Conservation (phyloP, 106 monocot species). For the Dactylorhiza incarnata region DNA sequence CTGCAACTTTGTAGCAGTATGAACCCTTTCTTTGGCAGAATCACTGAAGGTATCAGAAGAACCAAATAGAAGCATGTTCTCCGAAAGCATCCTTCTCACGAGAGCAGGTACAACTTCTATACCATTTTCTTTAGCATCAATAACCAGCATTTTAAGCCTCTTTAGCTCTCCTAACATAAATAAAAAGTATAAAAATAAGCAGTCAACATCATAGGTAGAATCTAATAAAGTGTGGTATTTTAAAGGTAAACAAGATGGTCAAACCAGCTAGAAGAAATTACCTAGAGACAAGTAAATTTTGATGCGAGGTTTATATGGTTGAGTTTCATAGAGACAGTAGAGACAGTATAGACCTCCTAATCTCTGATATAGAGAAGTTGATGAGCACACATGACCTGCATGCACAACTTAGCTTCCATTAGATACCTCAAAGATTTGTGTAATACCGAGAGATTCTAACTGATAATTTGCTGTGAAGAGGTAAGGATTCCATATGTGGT, state of each 20-base stretch:
- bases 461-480: background rate
- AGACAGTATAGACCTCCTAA: conserved; percentile 93
- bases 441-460: background rate
- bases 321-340: conserved; percentile 80
- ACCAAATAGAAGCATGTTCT: conserved; percentile 71
- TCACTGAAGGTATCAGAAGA: conserved; percentile 44
- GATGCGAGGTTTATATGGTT: conserved; percentile 77
- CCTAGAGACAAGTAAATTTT: conserved; percentile 88
- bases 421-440: background rate
- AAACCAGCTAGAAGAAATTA: conserved; percentile 7
- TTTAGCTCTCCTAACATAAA: conserved; percentile 58
- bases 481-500: background rate
- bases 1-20: conserved; percentile 50
- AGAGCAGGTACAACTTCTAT: conserved; percentile 47
- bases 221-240: background rate
- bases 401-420: background rate
- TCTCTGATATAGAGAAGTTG: conserved; percentile 40
- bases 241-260: background rate
- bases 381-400: conserved; percentile 65
- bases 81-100: conserved; percentile 75
- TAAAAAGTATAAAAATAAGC: background rate
- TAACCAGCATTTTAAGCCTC: conserved; percentile 53
- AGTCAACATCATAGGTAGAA: background rate
- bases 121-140: conserved; percentile 61
- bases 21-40: conserved; percentile 29